Evolutionary conservation across 2,329 filamentous ascomycete genomes (phyloP).

Genomic region (Fusarium nematophilum): DNA sequence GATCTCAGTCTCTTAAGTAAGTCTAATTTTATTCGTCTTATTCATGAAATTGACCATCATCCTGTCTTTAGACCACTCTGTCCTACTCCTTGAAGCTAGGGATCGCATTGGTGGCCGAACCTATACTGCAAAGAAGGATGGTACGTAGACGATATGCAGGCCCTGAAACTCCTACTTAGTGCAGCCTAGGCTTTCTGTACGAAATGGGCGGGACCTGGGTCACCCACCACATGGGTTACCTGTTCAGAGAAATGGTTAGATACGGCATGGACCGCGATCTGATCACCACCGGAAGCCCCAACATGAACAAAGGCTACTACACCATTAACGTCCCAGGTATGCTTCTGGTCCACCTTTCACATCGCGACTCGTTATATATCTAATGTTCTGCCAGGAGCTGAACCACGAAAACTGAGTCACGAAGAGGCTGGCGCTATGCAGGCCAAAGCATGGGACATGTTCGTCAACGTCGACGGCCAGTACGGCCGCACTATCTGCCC

Average conservation of each 20-base stretch:
- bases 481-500: slow-evolving; percentile 42
- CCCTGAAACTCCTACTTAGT: neutral
- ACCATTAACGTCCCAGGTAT: slow-evolving; percentile 29
- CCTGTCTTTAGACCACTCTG: slow-evolving; percentile 14
- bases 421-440: slow-evolving; percentile 43
- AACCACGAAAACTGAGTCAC: slow-evolving; percentile 34
- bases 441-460: slow-evolving; percentile 38
- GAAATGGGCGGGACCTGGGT: slow-evolving; percentile 59
- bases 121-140: slow-evolving; percentile 48
- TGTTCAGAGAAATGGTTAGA: slow-evolving; percentile 56
- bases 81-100: slow-evolving; percentile 51
- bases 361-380: too few relatives aligned
- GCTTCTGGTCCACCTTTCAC: neutral
- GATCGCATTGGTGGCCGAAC: slow-evolving; percentile 50
- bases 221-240: slow-evolving; percentile 51
- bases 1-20: slow-evolving; percentile 22
- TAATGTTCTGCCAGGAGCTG: slow-evolving; percentile 15
- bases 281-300: slow-evolving; percentile 24
- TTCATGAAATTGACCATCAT: neutral
- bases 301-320: slow-evolving; percentile 25
- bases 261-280: slow-evolving; percentile 50
- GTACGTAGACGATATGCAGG: slow-evolving; percentile 34
- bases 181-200: slow-evolving; percentile 44
- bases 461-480: slow-evolving; percentile 44
- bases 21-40: neutral